Percentiles rank a stretch among this genome's conserved stretches.
Conservation (phyloP, 2,329 filamentous ascomycete genomes). For the Anisogramma anomala region DNA sequence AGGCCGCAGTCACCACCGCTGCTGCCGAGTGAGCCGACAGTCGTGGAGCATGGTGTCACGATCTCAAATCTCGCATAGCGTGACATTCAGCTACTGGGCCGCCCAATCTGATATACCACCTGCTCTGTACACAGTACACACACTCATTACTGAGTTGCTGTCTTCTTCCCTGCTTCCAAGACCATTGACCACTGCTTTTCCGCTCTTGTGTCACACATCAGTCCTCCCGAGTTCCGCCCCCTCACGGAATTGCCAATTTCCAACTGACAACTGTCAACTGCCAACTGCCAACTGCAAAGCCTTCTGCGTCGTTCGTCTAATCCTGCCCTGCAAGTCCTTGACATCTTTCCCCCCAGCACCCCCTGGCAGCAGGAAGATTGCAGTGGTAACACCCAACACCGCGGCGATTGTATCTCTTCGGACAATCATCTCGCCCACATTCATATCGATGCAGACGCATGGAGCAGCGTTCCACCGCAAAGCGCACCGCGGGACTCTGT, state of each 20-base stretch:
- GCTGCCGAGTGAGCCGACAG: too few species aligned
- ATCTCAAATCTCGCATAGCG: conserved; percentile 6
- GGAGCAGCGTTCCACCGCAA: neutral
- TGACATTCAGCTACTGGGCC: neutral
- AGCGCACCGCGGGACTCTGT: neutral
- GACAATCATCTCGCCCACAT: too few species aligned
- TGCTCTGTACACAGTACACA: too few species aligned
- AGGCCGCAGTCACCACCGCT: too few species aligned
- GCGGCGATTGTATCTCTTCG: neutral
- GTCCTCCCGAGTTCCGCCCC: conserved; percentile 4
- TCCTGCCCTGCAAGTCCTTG: neutral
- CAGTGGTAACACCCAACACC: neutral
- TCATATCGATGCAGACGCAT: neutral
- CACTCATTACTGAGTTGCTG: too few species aligned
- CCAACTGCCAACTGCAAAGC: too few species aligned
- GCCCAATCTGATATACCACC: neutral
- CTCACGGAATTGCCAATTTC: too few species aligned
- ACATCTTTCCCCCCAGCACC: neutral
- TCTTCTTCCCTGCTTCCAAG: too few species aligned
- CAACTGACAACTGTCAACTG: too few species aligned
- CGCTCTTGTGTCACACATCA: conserved; percentile 6
- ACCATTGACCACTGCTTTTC: neutral
- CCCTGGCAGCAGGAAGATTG: neutral
- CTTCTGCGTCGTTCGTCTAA: neutral
- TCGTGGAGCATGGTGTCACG: neutral